Conservation (phyloP, 805 yeast genomes). For the Candida taoyuanica region DNA sequence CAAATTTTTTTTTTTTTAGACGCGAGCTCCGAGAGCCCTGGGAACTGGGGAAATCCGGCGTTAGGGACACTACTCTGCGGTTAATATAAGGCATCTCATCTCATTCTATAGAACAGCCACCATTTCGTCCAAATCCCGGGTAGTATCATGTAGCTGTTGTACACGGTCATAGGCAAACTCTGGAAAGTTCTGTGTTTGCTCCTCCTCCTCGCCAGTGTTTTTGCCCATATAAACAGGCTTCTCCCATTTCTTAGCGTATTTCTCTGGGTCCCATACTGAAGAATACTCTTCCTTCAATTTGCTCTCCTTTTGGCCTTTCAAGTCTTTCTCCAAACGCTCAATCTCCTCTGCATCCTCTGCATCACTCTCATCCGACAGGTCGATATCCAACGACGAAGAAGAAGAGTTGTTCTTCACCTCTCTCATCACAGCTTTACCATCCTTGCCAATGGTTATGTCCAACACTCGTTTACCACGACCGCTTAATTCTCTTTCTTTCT, state of each 20-base stretch:
- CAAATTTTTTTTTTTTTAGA: not conserved
- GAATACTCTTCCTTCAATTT: constrained; percentile 30
- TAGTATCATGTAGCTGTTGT: constrained; percentile 4
- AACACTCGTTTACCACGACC: constrained; percentile 76
- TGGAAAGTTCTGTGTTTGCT: not conserved
- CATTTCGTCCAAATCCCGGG: constrained; percentile 8
- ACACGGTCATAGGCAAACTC: constrained; percentile 11
- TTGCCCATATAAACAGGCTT: constrained; percentile 40
- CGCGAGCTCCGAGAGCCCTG: too few species aligned
- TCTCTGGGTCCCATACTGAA: constrained; percentile 56
- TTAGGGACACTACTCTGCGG: too few species aligned
- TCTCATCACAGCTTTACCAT: constrained; percentile 69
- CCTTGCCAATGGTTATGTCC: constrained; percentile 66
- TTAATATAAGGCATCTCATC: not conserved
- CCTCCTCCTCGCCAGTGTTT: not conserved
- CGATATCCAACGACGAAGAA: not conserved
- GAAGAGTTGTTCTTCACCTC: constrained; percentile 18
- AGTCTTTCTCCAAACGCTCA: constrained; percentile 25
- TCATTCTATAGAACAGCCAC: constrained; percentile 4
- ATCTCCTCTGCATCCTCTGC: constrained; percentile 32
- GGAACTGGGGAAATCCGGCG: too few species aligned
- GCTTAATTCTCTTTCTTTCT: constrained; percentile 47
- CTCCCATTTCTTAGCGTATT: constrained; percentile 51
- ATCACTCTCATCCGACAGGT: constrained; percentile 32
- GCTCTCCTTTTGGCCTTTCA: constrained; percentile 32